A percentile compares a stretch with the other conserved stretches of the same genome.
These are phyloP conservation scores for Aspergillus sp. DNA, from an alignment of 2,329 filamentous ascomycete genomes.

Conservation along the genomic window DNA sequence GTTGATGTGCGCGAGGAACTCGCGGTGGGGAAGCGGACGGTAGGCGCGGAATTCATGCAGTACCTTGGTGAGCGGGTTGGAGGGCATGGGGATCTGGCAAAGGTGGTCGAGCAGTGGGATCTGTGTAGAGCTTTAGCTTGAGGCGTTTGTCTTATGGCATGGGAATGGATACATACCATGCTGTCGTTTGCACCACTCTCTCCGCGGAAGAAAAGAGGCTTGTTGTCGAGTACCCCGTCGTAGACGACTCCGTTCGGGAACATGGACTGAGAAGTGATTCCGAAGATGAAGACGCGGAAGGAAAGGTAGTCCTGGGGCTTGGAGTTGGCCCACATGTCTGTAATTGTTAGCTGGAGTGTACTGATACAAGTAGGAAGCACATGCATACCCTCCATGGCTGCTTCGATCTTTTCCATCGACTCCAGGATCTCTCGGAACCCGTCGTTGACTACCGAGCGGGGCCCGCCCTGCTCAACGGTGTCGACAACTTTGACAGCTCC, in stretches of 20 bases:
- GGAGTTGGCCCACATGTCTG: slow-evolving; percentile 86
- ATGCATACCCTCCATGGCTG: slow-evolving; percentile 71
- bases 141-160: background rate
- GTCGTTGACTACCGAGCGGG: slow-evolving; percentile 63
- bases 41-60: slow-evolving; percentile 87
- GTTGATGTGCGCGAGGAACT: slow-evolving; percentile 75
- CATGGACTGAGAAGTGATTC: slow-evolving; percentile 91
- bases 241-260: slow-evolving; percentile 91
- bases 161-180: slow-evolving; percentile 61
- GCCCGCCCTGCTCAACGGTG: slow-evolving; percentile 49
- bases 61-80: slow-evolving; percentile 85
- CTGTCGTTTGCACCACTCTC: slow-evolving; percentile 93
- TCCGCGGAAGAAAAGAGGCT: slow-evolving; percentile 80
- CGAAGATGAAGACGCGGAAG: slow-evolving; percentile 96
- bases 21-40: slow-evolving; percentile 82
- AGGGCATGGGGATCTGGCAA: slow-evolving; percentile 81
- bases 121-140: slow-evolving; percentile 32
- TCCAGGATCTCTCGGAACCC: slow-evolving; percentile 63
- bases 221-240: slow-evolving; percentile 71
- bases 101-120: slow-evolving; percentile 88
- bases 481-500: slow-evolving; percentile 70
- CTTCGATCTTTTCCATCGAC: slow-evolving; percentile 70
- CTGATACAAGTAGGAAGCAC: background rate
- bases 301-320: slow-evolving; percentile 80
- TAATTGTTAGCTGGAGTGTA: background rate